Conservation (phyloP, 176 grass and related monocot genomes). For the Carex scoparia region DNA sequence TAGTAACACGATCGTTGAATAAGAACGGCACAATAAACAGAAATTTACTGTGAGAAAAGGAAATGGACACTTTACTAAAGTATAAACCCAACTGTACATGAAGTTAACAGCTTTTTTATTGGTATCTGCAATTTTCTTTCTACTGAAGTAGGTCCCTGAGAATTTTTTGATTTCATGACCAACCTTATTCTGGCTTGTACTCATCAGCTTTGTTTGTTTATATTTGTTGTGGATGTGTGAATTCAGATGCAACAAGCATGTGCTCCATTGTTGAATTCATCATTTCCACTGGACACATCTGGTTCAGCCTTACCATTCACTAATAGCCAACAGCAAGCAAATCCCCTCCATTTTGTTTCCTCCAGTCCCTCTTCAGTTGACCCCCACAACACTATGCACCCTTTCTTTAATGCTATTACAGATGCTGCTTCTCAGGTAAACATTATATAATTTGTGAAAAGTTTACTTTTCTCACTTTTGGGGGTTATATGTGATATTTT, state of each 20-base stretch:
- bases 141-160: neutral
- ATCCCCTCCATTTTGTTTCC: constrained; percentile 42
- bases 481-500: neutral
- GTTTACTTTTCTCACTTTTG: neutral
- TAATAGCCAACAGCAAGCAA: constrained; percentile 49
- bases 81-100: neutral
- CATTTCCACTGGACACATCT: constrained; percentile 70
- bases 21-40: neutral
- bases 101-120: neutral
- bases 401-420: constrained; percentile 48
- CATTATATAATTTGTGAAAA: constrained; percentile 11
- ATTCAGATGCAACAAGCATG: constrained; percentile 72
- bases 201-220: constrained; percentile 24
- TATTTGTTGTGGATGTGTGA: constrained; percentile 22
- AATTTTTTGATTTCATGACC: neutral
- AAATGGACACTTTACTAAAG: neutral
- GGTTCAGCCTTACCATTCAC: constrained; percentile 50
- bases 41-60: neutral
- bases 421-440: constrained; percentile 71
- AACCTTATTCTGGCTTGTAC: neutral
- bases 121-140: neutral
- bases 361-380: constrained; percentile 41
- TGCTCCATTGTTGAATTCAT: constrained; percentile 41
- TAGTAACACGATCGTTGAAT: neutral
- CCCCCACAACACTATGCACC: constrained; percentile 50